A percentile compares a stretch with the other conserved stretches of the same genome.
Evolutionary conservation across 1,139 yeast species (phyloP).

Genomic region (Geotrichum australiense): DNA sequence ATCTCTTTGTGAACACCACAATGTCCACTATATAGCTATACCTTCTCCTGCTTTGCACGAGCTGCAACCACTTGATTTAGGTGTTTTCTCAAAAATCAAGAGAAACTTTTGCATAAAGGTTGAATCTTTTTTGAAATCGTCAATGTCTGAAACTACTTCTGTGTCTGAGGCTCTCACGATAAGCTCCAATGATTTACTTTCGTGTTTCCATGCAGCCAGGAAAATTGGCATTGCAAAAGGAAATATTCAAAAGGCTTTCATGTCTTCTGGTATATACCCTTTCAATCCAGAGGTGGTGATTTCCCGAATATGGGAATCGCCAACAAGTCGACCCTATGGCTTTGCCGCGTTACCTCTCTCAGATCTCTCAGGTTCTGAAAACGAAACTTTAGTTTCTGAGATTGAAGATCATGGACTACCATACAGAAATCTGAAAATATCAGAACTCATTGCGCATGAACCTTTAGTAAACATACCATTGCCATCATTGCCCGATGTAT

Average conservation of each 20-base stretch:
- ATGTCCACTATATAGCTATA: slow-evolving; percentile 8
- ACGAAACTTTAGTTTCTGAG: too few species aligned
- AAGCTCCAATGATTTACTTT: slow-evolving; percentile 5
- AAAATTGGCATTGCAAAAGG: slow-evolving; percentile 9
- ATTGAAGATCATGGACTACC: too few species aligned
- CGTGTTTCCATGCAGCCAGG: slow-evolving; percentile 11
- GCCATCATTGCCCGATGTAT: slow-evolving; percentile 12
- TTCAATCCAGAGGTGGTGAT: slow-evolving; percentile 9
- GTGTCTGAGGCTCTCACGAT: neutral
- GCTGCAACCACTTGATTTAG: slow-evolving; percentile 13
- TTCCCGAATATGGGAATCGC: slow-evolving; percentile 13
- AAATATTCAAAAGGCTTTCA: slow-evolving; percentile 13
- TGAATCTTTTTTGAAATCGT: slow-evolving; percentile 8
- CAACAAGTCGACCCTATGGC: slow-evolving; percentile 5
- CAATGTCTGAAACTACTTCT: neutral
- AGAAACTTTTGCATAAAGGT: slow-evolving; percentile 14
- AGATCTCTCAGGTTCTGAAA: slow-evolving; percentile 1
- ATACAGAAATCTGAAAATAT: slow-evolving; percentile 13
- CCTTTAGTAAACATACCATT: neutral
- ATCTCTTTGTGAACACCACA: neutral
- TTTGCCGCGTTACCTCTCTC: too few species aligned
- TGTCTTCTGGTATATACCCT: slow-evolving; percentile 11
- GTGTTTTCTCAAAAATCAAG: slow-evolving; percentile 12
- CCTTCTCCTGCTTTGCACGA: slow-evolving; percentile 13
- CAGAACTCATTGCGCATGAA: slow-evolving; percentile 9